Conservation (phyloP, 768 basidiomycete species). For the Auricularia auricula-judae region DNA sequence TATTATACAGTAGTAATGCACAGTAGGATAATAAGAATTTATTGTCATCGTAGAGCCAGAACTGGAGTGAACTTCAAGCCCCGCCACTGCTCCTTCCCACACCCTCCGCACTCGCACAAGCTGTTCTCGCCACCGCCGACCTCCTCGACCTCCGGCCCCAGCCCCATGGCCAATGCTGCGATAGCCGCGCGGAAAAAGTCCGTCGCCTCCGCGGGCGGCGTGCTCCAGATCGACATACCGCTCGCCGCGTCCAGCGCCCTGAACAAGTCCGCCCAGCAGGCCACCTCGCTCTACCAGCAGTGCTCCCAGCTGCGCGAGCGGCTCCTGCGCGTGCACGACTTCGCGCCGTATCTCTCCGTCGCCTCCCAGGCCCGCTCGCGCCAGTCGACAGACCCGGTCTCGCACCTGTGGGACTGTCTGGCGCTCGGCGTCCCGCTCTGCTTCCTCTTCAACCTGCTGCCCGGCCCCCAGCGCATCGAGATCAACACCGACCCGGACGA, state of each 20-base stretch:
- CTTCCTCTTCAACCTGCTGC: slow-evolving; percentile 88
- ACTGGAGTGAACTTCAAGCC: not conserved
- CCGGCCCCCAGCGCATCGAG: slow-evolving; percentile 23
- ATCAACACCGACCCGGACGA: slow-evolving; percentile 57
- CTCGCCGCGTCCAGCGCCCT: slow-evolving; percentile 75
- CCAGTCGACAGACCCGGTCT: slow-evolving; percentile 83
- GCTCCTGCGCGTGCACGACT: slow-evolving; percentile 68
- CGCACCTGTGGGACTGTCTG: slow-evolving; percentile 90
- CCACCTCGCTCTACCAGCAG: slow-evolving; percentile 86
- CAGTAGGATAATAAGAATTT: not conserved
- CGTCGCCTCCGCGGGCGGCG: slow-evolving; percentile 49
- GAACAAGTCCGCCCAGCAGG: slow-evolving; percentile 82
- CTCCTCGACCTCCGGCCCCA: not conserved
- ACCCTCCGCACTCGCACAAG: no score
- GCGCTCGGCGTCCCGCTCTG: slow-evolving; percentile 88
- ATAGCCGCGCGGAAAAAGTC: slow-evolving; percentile 57
- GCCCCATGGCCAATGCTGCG: not conserved
- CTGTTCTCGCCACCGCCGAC: no score
- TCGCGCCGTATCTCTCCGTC: slow-evolving; percentile 29
- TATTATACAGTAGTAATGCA: not conserved
- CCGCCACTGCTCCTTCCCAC: not conserved
- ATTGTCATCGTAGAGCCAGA: not conserved
- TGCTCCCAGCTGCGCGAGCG: slow-evolving; percentile 68
- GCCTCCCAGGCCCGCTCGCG: slow-evolving; percentile 30
- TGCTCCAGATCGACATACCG: slow-evolving; percentile 60